Base-by-base conservation (phyloP, 768 basidiomycete species). In the Auricularia cornea region DNA sequence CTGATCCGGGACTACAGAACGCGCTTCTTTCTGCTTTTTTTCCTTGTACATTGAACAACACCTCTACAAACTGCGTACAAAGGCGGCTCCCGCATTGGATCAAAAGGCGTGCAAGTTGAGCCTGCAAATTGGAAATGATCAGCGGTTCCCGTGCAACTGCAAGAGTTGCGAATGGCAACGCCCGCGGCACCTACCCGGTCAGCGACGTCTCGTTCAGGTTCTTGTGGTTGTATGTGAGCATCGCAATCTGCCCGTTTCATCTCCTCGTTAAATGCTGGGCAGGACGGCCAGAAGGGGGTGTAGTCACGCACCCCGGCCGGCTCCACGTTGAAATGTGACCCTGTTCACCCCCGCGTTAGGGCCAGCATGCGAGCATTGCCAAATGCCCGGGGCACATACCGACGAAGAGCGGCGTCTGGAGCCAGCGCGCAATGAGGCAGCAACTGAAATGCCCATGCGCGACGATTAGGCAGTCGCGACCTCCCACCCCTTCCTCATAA, bases 361-460 rank as follows among this genome's bases (percentile, higher is more conserved):
- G 35, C 16, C 35, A 38, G 35, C 35, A 38, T 38, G 35, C 16
- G 35, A 38, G 35, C 35, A 38, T 38, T 10, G 35, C 35, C 35
- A 10, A 29, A 18, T 33, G n/a, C 63, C 28, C 62, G 60, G 16
- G 16, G 18, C 59, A 69, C 76, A 14, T 74, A 84, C 86, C 87
- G 40, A 83, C 73, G 12, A 73, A 72, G 28, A 92, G 76, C 3
- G 85, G 84, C 68, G 91, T 84, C 29, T 81, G 75, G 65, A 90
- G 84, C 93, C 93, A 96, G 57, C 93, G 87, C 16, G 91, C 78
- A 61, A 94, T 88, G 68, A 93, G 78, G 57, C 83, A 82, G 44
- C 89, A 83, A 61, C 83, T 90, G 72, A 90, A 86, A 73, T 94
- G 89, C 1, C 90, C 94, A 73, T 98, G 95, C 1, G 93, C 91